Conservation (phyloP, 495 filamentous ascomycete genomes). For the Penicillium samsonianum region DNA sequence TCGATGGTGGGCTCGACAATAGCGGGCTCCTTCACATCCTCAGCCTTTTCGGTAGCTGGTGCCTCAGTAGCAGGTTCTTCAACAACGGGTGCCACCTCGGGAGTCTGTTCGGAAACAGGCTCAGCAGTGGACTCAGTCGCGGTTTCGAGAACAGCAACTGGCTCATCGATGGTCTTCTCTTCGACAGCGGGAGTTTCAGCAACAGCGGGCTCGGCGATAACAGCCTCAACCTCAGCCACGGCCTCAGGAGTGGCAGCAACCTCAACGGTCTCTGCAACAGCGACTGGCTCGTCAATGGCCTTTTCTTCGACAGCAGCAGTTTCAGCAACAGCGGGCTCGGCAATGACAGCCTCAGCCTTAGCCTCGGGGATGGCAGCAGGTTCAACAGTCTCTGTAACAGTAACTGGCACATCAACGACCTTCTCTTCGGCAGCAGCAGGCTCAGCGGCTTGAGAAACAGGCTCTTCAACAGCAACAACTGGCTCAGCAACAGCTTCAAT, state of each 20-base stretch:
- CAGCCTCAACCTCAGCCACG: slow-evolving; percentile 5
- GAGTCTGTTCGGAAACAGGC: not conserved
- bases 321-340: slow-evolving; percentile 12
- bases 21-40: slow-evolving; percentile 1
- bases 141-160: not conserved
- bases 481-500: slow-evolving; percentile 4
- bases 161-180: slow-evolving; percentile 5
- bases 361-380: not conserved
- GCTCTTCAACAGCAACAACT: slow-evolving; percentile 1
- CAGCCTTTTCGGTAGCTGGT: not conserved
- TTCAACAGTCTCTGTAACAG: slow-evolving; percentile 11
- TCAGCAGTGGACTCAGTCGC: slow-evolving; percentile 1
- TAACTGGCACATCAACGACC: slow-evolving; percentile 6
- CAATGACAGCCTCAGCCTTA: slow-evolving; percentile 3
- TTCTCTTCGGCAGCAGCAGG: slow-evolving; percentile 4
- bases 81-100: slow-evolving; percentile 3
- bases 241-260: not conserved
- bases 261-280: slow-evolving; percentile 11
- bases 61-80: not conserved
- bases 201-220: slow-evolving; percentile 9
- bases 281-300: slow-evolving; percentile 7
- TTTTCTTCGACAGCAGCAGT: not conserved
- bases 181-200: slow-evolving; percentile 4
- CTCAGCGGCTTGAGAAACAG: not conserved
- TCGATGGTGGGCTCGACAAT: slow-evolving; percentile 5